Evolutionary conservation across 2,329 filamentous ascomycete genomes (phyloP).

Genomic region (Clarireedia monteithiana): DNA sequence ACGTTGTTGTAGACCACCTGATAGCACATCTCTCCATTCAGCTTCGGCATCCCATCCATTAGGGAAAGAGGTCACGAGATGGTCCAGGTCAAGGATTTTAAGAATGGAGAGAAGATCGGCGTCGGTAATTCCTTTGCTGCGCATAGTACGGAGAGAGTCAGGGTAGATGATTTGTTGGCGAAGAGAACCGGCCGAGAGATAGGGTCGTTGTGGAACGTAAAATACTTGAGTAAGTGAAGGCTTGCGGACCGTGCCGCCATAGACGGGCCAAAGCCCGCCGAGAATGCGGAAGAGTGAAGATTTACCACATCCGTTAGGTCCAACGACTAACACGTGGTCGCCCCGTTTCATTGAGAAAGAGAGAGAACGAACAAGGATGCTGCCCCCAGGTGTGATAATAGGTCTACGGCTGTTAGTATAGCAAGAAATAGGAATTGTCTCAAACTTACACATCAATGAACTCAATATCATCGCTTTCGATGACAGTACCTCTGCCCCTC

Average conservation of each 20-base stretch:
- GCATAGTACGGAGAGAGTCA: slow-evolving; percentile 81
- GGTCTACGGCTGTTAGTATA: slow-evolving; percentile 41
- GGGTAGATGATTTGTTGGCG: slow-evolving; percentile 97
- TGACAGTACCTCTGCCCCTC: slow-evolving; percentile 69
- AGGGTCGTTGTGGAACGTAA: slow-evolving; percentile 94
- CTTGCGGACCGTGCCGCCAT: slow-evolving; percentile 88
- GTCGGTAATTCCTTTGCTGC: slow-evolving; percentile 75
- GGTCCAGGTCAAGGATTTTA: slow-evolving; percentile 71
- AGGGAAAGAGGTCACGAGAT: slow-evolving; percentile 68
- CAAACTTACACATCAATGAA: slow-evolving; percentile 67
- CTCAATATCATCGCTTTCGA: slow-evolving; percentile 76
- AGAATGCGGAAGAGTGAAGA: slow-evolving; percentile 94
- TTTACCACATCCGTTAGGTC: slow-evolving; percentile 95
- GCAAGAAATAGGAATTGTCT: not conserved
- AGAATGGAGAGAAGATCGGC: slow-evolving; percentile 71
- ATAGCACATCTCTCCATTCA: slow-evolving; percentile 93
- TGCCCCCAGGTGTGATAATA: slow-evolving; percentile 94
- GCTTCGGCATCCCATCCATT: slow-evolving; percentile 87
- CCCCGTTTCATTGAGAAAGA: slow-evolving; percentile 82
- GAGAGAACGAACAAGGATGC: slow-evolving; percentile 77
- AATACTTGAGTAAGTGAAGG: slow-evolving; percentile 91
- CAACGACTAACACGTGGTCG: slow-evolving; percentile 84
- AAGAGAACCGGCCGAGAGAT: slow-evolving; percentile 84
- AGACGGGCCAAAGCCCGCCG: slow-evolving; percentile 94
- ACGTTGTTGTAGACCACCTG: slow-evolving; percentile 86